A percentile compares a stretch with the other conserved stretches of the same genome.
Evolutionary conservation across 768 basidiomycete genomes (phyloP).

Genomic region (Suillus plorans): DNA sequence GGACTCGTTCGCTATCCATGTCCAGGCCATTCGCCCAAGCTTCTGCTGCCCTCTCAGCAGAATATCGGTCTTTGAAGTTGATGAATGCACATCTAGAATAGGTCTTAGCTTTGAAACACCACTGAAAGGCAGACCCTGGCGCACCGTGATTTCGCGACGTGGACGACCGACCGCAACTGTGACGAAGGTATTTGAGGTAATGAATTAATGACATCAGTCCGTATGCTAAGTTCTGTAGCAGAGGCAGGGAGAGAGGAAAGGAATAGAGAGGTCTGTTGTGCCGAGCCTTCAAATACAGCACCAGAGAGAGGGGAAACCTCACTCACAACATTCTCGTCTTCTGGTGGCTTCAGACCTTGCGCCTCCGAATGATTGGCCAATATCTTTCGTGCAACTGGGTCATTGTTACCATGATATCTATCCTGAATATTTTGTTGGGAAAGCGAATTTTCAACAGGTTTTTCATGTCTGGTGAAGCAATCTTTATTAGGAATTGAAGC

Average conservation of each 20-base stretch:
- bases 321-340: slow-evolving; percentile 82
- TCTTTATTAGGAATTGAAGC: slow-evolving; percentile 6
- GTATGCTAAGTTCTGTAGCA: slow-evolving; percentile 72
- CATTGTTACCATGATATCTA: slow-evolving; percentile 88
- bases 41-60: slow-evolving; percentile 87
- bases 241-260: slow-evolving; percentile 70
- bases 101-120: background rate
- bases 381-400: slow-evolving; percentile 94
- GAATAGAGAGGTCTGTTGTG: slow-evolving; percentile 77
- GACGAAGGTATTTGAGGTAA: slow-evolving; percentile 62
- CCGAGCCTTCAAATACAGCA: slow-evolving; percentile 7
- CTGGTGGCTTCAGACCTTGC: slow-evolving; percentile 86
- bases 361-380: slow-evolving; percentile 73
- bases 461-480: slow-evolving; percentile 67
- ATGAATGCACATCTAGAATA: slow-evolving; percentile 83
- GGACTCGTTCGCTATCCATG: slow-evolving; percentile 69
- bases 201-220: slow-evolving; percentile 67
- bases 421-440: slow-evolving; percentile 94
- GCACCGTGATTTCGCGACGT: slow-evolving; percentile 78
- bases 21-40: slow-evolving; percentile 92
- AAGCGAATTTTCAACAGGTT: slow-evolving; percentile 77
- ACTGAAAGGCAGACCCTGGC: slow-evolving; percentile 10
- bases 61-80: slow-evolving; percentile 80
- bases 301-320: slow-evolving; percentile 1
- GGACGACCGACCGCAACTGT: slow-evolving; percentile 79